Evolutionary conservation across 1,284 basidiomycete genomes (phyloP).

Genomic region (Ganoderma multipileum): DNA sequence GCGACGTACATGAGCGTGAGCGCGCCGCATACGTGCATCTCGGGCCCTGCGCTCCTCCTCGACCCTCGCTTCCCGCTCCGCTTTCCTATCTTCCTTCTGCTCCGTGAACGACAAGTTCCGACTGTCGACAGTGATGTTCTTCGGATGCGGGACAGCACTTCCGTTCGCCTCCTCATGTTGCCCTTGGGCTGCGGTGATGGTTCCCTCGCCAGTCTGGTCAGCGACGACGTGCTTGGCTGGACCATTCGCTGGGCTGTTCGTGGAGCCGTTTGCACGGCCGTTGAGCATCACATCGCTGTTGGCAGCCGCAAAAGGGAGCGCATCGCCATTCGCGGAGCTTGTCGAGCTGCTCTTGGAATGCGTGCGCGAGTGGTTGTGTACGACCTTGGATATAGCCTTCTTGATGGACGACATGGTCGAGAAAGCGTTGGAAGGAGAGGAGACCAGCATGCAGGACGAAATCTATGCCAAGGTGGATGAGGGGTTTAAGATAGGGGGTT

Average conservation of each 20-base stretch:
- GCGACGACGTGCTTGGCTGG: conserved; percentile 20
- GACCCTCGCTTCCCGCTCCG: conserved; percentile 35
- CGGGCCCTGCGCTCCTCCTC: conserved; percentile 31
- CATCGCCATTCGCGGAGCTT: conserved; percentile 17
- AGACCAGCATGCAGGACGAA: neutral
- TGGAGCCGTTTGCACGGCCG: conserved; percentile 15
- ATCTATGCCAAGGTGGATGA: neutral
- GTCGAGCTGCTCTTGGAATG: conserved; percentile 20
- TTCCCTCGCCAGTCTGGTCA: conserved; percentile 25
- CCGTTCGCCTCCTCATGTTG: conserved; percentile 18
- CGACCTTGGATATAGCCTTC: conserved; percentile 31
- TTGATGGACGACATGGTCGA: conserved; percentile 29
- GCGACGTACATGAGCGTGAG: conserved; percentile 49
- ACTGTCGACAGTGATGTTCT: neutral
- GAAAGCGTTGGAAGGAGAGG: neutral
- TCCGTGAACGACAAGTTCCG: conserved; percentile 35
- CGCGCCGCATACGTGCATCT: conserved; percentile 55
- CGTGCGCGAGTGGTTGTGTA: conserved; percentile 26
- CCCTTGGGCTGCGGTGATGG: conserved; percentile 22
- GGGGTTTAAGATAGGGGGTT: neutral
- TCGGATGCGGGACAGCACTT: neutral
- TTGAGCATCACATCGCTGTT: conserved; percentile 7
- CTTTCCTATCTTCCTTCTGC: conserved; percentile 34
- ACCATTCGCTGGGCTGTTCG: conserved; percentile 14
- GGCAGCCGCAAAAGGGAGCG: conserved; percentile 4